phyloP scores from a whole-genome alignment of 768 basidiomycete species.

The Pilatotrama ljubarskyi region DNA sequence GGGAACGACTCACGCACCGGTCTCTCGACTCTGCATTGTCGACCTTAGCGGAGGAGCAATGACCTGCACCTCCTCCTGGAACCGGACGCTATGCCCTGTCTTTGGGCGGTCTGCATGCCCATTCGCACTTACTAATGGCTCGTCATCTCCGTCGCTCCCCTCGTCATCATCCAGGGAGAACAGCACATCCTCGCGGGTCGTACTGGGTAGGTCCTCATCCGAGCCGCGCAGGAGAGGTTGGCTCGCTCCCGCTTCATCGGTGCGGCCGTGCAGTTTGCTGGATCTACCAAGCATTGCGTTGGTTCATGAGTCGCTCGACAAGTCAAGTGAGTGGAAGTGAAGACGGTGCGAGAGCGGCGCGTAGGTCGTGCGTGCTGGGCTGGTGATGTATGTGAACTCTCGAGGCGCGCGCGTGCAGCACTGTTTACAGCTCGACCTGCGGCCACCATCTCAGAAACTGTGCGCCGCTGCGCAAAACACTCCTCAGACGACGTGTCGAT shows the following conservation, averaged over 20 bases:
- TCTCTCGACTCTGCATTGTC: conserved; percentile 74
- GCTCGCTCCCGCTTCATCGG: conserved; percentile 42
- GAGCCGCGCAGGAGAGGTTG: conserved; percentile 59
- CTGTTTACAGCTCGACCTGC: not conserved
- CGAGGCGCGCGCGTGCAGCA: not conserved
- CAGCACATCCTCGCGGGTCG: conserved; percentile 38
- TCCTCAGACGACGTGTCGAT: not conserved
- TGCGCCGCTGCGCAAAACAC: not conserved
- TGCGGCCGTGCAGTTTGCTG: conserved; percentile 18
- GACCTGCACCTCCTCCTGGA: conserved; percentile 68
- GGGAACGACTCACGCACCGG: conserved; percentile 56
- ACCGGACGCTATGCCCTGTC: conserved; percentile 49
- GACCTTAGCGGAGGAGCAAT: conserved; percentile 71
- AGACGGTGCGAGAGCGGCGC: not conserved
- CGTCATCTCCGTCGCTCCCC: conserved; percentile 48
- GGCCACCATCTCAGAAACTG: not conserved
- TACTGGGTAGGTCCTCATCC: conserved; percentile 41
- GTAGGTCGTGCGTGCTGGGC: not conserved
- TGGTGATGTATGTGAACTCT: not conserved
- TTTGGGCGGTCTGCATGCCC: conserved; percentile 25
- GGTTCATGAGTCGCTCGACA: conserved; percentile 3
- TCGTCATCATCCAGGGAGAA: conserved; percentile 54
- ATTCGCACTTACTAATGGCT: conserved; percentile 29
- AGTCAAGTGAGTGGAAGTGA: not conserved
- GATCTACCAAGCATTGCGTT: conserved; percentile 28